These are phyloP conservation scores for Corylus americana DNA, from an alignment of 306 rosid genomes.

Conservation along the genomic window DNA sequence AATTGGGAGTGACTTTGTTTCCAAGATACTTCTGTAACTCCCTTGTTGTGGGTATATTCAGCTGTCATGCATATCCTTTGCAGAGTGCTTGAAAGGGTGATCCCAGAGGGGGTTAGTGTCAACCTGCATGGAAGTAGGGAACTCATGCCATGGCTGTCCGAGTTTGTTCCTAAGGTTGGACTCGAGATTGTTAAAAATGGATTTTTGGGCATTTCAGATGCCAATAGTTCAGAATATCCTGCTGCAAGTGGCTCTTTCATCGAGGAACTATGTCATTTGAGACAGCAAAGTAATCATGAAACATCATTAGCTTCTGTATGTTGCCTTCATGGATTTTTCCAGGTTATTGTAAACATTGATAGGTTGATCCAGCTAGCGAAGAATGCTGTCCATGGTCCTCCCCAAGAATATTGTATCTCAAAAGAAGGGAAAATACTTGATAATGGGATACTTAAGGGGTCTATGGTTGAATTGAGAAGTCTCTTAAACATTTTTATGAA, in stretches of 20 bases:
- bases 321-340: constrained; percentile 69
- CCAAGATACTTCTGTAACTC: constrained; percentile 39
- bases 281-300: constrained; percentile 60
- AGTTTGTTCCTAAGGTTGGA: constrained; percentile 86
- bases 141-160: constrained; percentile 85
- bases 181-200: constrained; percentile 66
- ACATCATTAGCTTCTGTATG: constrained; percentile 75
- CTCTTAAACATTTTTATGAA: constrained; percentile 49
- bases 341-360: constrained; percentile 50
- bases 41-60: constrained; percentile 79
- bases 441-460: constrained; percentile 62
- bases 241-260: constrained; percentile 54
- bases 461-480: constrained; percentile 52
- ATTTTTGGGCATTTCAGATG: constrained; percentile 45
- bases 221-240: constrained; percentile 35
- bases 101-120: constrained; percentile 55
- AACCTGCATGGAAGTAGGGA: constrained; percentile 38
- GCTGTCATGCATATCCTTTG: constrained; percentile 72
- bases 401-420: constrained; percentile 44
- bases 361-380: constrained; percentile 63
- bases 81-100: constrained; percentile 64
- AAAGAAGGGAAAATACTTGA: constrained; percentile 69
- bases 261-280: constrained; percentile 56
- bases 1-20: constrained; percentile 22
- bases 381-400: constrained; percentile 38